phyloP scores from a whole-genome alignment of 257 asterid genomes.

The Buddleja alternifolia region DNA sequence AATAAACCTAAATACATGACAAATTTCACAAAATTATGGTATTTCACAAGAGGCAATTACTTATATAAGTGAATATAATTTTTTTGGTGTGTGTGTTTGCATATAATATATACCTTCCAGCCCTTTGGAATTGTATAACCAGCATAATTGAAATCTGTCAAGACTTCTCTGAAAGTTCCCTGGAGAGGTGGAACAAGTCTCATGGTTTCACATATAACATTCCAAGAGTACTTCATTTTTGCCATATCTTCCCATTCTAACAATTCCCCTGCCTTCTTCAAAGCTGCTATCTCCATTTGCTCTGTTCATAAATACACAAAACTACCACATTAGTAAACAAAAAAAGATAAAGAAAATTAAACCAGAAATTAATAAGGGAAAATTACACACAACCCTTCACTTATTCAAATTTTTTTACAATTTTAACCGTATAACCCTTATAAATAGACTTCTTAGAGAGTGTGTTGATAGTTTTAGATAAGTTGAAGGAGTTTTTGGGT shows the following conservation, averaged over 20 bases:
- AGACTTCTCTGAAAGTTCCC: conserved; percentile 68
- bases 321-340: not conserved
- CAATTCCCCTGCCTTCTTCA: conserved; percentile 53
- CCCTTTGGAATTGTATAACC: conserved; percentile 83
- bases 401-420: no score
- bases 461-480: no score
- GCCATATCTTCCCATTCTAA: conserved; percentile 71
- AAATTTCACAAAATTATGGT: not conserved
- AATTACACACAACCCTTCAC: no score
- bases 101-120: conserved; percentile 64
- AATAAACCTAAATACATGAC: conserved; percentile 49
- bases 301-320: conserved; percentile 35
- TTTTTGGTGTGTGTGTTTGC: no score
- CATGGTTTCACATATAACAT: conserved; percentile 70
- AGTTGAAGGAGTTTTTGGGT: no score
- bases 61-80: no score
- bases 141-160: conserved; percentile 62
- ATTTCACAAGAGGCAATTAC: not conserved
- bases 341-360: not conserved
- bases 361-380: no score
- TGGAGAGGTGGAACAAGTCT: conserved; percentile 77
- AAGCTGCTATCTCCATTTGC: conserved; percentile 59
- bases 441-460: no score
- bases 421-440: no score
- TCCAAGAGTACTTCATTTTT: conserved; percentile 77